Conservation (phyloP, 108 stramenopile genomes). For the Thalassiosira profunda region DNA sequence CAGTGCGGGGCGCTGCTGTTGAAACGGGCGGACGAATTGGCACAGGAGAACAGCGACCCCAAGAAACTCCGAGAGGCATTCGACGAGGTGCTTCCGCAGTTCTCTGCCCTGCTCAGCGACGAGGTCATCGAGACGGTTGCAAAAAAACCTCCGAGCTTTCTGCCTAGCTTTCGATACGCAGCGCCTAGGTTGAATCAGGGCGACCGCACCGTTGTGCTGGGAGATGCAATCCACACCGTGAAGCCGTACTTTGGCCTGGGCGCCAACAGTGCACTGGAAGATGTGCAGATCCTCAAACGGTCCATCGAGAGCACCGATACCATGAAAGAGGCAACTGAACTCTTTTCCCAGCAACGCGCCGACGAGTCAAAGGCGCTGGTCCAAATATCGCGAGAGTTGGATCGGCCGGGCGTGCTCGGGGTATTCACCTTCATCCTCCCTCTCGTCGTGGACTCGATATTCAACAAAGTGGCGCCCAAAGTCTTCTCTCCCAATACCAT, state of each 20-base stretch:
- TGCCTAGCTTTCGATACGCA: conserved; percentile 88
- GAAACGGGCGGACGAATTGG: conserved; percentile 67
- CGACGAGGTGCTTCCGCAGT: conserved; percentile 81
- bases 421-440: conserved; percentile 86
- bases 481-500: conserved; percentile 88
- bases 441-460: conserved; percentile 88
- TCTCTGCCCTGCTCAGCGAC: conserved; percentile 70
- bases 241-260: conserved; percentile 96
- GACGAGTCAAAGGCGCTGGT: conserved; percentile 85
- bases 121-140: conserved; percentile 66
- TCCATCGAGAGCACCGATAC: conserved; percentile 42
- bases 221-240: conserved; percentile 91
- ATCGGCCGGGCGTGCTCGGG: conserved; percentile 85
- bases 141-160: conserved; percentile 63
- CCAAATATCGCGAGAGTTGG: conserved; percentile 76
- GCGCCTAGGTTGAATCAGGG: conserved; percentile 81
- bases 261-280: conserved; percentile 92
- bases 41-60: conserved; percentile 59
- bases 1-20: conserved; percentile 88
- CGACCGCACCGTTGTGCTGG: conserved; percentile 67
- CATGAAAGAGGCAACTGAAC: conserved; percentile 49
- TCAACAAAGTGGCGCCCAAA: conserved; percentile 67
- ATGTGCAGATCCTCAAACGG: conserved; percentile 63
- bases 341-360: conserved; percentile 73
- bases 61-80: conserved; percentile 60